Conservation (phyloP, 73 alveolate genomes). For the Symbiodinium natans region DNA sequence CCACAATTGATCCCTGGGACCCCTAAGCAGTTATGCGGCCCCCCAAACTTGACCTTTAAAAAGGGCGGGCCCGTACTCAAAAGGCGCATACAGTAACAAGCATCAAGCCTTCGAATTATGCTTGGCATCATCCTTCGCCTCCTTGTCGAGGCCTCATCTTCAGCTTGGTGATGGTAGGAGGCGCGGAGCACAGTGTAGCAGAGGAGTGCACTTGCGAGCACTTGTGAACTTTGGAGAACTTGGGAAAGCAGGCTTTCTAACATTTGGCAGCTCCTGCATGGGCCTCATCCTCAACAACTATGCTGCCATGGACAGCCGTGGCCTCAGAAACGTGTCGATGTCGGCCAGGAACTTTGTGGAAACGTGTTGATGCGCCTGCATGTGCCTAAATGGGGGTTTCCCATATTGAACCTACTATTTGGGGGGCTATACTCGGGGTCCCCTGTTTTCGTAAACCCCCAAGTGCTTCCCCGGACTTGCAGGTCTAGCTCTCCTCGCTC, state of each 20-base stretch:
- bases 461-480: neutral
- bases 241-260: slow-evolving; percentile 46
- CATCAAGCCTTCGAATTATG: no score
- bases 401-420: neutral
- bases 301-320: slow-evolving; percentile 57
- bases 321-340: neutral
- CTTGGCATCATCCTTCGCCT: no score
- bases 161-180: slow-evolving; percentile 81
- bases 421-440: no score
- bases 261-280: slow-evolving; percentile 60
- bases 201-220: neutral
- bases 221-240: neutral
- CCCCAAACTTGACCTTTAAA: no score
- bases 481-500: slow-evolving; percentile 82
- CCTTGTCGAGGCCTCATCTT: slow-evolving; percentile 58
- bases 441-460: no score
- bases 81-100: no score
- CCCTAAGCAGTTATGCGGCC: no score
- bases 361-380: neutral
- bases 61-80: no score
- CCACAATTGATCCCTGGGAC: no score
- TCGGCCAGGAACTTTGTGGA: neutral
- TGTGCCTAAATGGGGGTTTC: neutral
- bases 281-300: slow-evolving; percentile 91
- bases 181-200: neutral